These are phyloP conservation scores for Sechiopsis laciniata DNA, from an alignment of 306 rosid species.

Conservation along the genomic window DNA sequence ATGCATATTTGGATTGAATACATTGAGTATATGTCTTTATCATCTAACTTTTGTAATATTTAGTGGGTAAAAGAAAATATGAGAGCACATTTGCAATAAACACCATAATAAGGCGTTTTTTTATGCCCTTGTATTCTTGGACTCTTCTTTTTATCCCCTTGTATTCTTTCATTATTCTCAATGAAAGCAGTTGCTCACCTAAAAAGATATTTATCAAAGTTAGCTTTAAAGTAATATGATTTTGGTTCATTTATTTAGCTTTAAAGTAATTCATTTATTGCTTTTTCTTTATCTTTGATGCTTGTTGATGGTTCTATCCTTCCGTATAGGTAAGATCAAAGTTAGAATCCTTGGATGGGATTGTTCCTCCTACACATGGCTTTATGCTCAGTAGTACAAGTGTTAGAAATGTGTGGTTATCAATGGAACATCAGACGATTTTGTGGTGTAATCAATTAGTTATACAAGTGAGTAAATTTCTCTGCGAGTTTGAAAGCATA, in stretches of 20 bases:
- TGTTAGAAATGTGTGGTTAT: conserved; percentile 95
- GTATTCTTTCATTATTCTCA: background rate
- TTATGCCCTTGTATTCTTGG: background rate
- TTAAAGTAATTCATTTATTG: background rate
- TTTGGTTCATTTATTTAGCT: background rate
- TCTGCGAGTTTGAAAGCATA: conserved; percentile 18
- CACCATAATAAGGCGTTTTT: background rate
- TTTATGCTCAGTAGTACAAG: conserved; percentile 90
- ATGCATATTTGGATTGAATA: background rate
- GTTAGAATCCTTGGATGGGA: conserved; percentile 75
- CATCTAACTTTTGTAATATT: background rate
- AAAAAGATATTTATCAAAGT: background rate
- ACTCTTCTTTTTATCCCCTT: background rate
- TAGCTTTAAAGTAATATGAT: background rate
- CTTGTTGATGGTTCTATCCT: conserved; percentile 26
- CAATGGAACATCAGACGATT: conserved; percentile 98
- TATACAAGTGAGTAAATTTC: conserved; percentile 45
- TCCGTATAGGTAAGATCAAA: conserved; percentile 62
- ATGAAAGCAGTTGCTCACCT: background rate
- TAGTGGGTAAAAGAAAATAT: background rate
- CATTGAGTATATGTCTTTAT: background rate
- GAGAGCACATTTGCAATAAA: background rate
- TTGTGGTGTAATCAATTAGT: conserved; percentile 97
- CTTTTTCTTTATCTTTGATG: too few species aligned
- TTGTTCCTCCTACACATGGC: conserved; percentile 96